Conservation (phyloP, 1,284 basidiomycete genomes). For the Malassezia vespertilionis region DNA sequence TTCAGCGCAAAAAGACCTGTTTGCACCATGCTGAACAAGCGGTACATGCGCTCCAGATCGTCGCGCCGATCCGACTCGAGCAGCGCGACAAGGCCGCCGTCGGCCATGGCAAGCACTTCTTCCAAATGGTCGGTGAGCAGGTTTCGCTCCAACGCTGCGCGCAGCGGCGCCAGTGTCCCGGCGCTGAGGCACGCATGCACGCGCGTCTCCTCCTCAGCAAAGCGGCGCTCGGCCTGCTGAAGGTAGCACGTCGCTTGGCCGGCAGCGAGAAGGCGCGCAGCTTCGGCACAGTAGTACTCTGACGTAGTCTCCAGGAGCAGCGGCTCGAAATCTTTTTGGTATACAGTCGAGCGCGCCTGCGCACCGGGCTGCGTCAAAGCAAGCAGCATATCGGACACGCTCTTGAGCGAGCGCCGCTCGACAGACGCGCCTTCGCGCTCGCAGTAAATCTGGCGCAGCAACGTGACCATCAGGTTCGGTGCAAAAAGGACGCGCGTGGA, state of each 20-base stretch:
- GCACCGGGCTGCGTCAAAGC: slow-evolving; percentile 53
- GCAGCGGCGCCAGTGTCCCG: slow-evolving; percentile 61
- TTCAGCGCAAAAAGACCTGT: slow-evolving; percentile 56
- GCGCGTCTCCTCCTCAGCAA: slow-evolving; percentile 73
- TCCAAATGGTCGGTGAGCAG: slow-evolving; percentile 69
- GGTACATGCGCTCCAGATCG: slow-evolving; percentile 70
- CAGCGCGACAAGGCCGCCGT: slow-evolving; percentile 78
- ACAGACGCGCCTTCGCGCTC: slow-evolving; percentile 86
- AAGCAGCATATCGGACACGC: slow-evolving; percentile 72
- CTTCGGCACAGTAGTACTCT: slow-evolving; percentile 70
- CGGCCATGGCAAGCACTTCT: slow-evolving; percentile 65
- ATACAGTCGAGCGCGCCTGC: slow-evolving; percentile 55
- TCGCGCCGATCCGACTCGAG: slow-evolving; percentile 67
- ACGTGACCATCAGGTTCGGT: slow-evolving; percentile 66
- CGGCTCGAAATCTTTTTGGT: slow-evolving; percentile 75
- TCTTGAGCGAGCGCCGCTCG: slow-evolving; percentile 78
- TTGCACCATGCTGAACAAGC: slow-evolving; percentile 64
- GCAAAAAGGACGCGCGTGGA: slow-evolving; percentile 62
- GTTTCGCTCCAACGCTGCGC: slow-evolving; percentile 64
- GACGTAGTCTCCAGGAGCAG: slow-evolving; percentile 67
- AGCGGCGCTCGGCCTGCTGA: slow-evolving; percentile 67
- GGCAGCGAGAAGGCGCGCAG: slow-evolving; percentile 59
- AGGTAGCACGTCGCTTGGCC: slow-evolving; percentile 77
- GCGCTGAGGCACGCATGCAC: slow-evolving; percentile 79
- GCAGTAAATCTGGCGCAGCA: slow-evolving; percentile 75